phyloP scores from a whole-genome alignment of 306 rosid genomes.

The Glycine latifolia region DNA sequence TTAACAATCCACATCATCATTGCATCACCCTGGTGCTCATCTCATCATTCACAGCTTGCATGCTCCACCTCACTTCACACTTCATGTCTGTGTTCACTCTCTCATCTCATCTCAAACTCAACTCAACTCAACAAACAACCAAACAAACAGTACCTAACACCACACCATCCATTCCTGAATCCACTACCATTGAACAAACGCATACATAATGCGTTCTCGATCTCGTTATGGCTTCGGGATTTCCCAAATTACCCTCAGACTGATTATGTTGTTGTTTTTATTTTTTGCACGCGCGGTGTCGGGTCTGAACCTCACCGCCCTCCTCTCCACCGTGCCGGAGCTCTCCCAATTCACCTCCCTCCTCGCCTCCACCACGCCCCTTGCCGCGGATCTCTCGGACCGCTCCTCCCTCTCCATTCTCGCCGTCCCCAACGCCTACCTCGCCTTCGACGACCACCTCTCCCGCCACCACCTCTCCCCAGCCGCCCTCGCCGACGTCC shows the following conservation, averaged over 20 bases:
- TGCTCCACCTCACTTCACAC: not conserved
- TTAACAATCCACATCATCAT: conserved; percentile 28
- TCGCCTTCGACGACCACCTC: too few relatives aligned
- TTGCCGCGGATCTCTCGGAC: too few relatives aligned
- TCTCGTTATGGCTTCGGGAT: not conserved
- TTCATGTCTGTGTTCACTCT: not conserved
- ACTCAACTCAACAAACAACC: not conserved
- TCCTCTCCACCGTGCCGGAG: conserved; percentile 80
- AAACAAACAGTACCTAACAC: not conserved
- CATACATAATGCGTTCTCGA: conserved; percentile 29
- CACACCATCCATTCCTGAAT: too few relatives aligned
- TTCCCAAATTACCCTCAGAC: conserved; percentile 69
- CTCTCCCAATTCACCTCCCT: conserved; percentile 61
- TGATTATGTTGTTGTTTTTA: too few relatives aligned
- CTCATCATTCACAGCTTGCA: conserved; percentile 33
- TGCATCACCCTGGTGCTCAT: conserved; percentile 12
- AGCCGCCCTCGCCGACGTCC: too few relatives aligned
- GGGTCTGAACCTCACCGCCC: conserved; percentile 73
- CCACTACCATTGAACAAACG: not conserved
- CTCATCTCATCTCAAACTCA: not conserved
- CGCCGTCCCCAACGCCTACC: too few relatives aligned
- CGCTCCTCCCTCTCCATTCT: too few relatives aligned
- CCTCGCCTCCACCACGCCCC: too few relatives aligned
- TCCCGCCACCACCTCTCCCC: too few relatives aligned
- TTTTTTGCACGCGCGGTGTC: conserved; percentile 42